These are phyloP conservation scores for Pulveroboletus ravenelii DNA, from an alignment of 768 basidiomycete species.

Conservation along the genomic window DNA sequence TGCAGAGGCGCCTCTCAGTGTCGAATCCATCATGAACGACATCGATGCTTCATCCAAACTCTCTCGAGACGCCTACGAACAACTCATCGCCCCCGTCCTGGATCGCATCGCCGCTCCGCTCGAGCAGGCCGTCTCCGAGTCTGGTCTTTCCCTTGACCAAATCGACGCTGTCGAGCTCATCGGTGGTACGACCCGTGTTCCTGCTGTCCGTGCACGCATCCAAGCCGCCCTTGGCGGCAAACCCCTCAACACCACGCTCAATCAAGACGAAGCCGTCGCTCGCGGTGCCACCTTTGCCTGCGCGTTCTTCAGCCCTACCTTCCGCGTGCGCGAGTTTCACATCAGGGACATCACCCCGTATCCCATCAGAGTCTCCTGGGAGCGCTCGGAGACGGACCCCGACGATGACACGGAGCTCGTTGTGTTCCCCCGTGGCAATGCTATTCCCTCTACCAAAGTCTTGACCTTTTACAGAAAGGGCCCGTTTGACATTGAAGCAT, in stretches of 20 bases:
- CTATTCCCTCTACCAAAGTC: slow-evolving; percentile 89
- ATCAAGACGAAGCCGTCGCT: slow-evolving; percentile 96
- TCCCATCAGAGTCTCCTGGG: slow-evolving; percentile 91
- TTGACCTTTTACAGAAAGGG: slow-evolving; percentile 91
- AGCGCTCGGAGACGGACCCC: slow-evolving; percentile 62
- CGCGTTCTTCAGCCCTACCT: slow-evolving; percentile 94
- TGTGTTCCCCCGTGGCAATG: slow-evolving; percentile 84
- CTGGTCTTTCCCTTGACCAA: slow-evolving; percentile 76
- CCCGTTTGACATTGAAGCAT: slow-evolving; percentile 82
- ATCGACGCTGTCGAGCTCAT: slow-evolving; percentile 91
- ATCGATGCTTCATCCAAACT: slow-evolving; percentile 87
- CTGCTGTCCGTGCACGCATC: slow-evolving; percentile 86
- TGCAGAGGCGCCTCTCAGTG: slow-evolving; percentile 79
- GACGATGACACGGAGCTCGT: slow-evolving; percentile 89
- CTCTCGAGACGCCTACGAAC: slow-evolving; percentile 77
- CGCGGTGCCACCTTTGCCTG: slow-evolving; percentile 97
- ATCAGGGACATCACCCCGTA: slow-evolving; percentile 82
- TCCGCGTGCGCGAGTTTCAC: slow-evolving; percentile 95
- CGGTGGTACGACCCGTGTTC: slow-evolving; percentile 90
- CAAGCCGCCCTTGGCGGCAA: slow-evolving; percentile 79
- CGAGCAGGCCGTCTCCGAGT: slow-evolving; percentile 72
- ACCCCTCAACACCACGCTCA: slow-evolving; percentile 84
- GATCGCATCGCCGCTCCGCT: slow-evolving; percentile 74
- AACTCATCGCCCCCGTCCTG: slow-evolving; percentile 69
- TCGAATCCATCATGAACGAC: slow-evolving; percentile 96